Evolutionary conservation across 2,329 filamentous ascomycete species (phyloP).

Genomic region (Ophiocordyceps camponoti-rufipedis): DNA sequence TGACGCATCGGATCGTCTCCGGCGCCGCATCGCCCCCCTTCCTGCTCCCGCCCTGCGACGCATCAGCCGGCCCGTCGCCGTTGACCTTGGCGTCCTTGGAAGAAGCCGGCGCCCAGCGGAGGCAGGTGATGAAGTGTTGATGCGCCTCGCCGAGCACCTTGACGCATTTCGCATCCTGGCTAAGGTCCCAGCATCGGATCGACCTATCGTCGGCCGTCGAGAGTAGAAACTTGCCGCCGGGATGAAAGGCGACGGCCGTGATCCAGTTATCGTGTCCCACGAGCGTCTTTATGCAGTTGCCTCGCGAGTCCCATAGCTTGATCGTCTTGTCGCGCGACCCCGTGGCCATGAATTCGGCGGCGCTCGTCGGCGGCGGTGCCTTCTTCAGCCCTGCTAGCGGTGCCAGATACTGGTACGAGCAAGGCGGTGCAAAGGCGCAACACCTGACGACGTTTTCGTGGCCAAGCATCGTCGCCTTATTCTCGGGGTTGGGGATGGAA

Average conservation of each 20-base stretch:
- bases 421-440: conserved; percentile 66
- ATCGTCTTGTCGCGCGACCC: conserved; percentile 84
- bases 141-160: conserved; percentile 64
- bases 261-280: conserved; percentile 92
- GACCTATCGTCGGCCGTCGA: conserved; percentile 83
- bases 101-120: conserved; percentile 63
- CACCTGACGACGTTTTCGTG: conserved; percentile 79
- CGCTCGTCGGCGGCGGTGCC: conserved; percentile 51
- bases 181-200: conserved; percentile 81
- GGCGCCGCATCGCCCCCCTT: conserved; percentile 26
- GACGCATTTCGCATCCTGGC: conserved; percentile 78
- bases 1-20: conserved; percentile 60
- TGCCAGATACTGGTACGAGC: conserved; percentile 62
- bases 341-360: conserved; percentile 78
- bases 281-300: conserved; percentile 69
- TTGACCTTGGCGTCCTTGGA: conserved; percentile 4
- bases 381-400: conserved; percentile 69
- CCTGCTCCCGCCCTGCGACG: conserved; percentile 18
- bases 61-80: conserved; percentile 3
- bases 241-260: conserved; percentile 70
- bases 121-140: conserved; percentile 67
- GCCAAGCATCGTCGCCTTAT: conserved; percentile 60
- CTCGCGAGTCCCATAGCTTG: conserved; percentile 71
- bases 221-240: conserved; percentile 76
- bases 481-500: conserved; percentile 41